phyloP scores from a whole-genome alignment of 345 rosid species.

The Aethionema arabicum region DNA sequence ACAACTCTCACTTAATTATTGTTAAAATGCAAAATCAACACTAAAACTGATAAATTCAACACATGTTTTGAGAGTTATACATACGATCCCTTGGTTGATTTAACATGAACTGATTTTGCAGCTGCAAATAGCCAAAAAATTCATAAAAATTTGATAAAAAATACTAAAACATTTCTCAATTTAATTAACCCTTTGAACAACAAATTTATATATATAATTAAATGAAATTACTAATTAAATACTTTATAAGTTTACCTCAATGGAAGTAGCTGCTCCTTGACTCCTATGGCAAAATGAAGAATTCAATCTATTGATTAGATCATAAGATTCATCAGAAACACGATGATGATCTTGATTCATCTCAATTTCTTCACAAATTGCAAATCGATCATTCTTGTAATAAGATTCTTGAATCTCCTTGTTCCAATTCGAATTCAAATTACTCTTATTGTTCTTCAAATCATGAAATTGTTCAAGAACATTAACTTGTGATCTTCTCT shows the following conservation, averaged over 20 bases:
- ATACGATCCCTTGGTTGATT: slow-evolving; percentile 29
- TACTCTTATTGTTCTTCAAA: neutral
- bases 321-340: slow-evolving; percentile 14
- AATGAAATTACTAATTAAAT: neutral
- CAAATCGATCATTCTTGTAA: slow-evolving; percentile 26
- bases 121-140: slow-evolving; percentile 10
- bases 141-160: too few relatives aligned
- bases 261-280: slow-evolving; percentile 22
- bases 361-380: slow-evolving; percentile 11
- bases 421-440: slow-evolving; percentile 15
- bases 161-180: neutral
- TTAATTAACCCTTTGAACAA: neutral
- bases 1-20: neutral
- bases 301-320: slow-evolving; percentile 23
- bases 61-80: slow-evolving; percentile 30
- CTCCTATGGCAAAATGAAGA: slow-evolving; percentile 29
- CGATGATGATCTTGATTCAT: slow-evolving; percentile 21
- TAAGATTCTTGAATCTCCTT: slow-evolving; percentile 16
- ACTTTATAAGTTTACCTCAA: slow-evolving; percentile 32
- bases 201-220: neutral
- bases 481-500: slow-evolving; percentile 25
- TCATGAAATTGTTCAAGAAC: slow-evolving; percentile 12
- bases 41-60: neutral
- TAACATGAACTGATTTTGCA: slow-evolving; percentile 26
- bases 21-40: slow-evolving; percentile 4